Base-by-base conservation (phyloP, 208 protist genomes). In the Tritrichomonas musculus region DNA sequence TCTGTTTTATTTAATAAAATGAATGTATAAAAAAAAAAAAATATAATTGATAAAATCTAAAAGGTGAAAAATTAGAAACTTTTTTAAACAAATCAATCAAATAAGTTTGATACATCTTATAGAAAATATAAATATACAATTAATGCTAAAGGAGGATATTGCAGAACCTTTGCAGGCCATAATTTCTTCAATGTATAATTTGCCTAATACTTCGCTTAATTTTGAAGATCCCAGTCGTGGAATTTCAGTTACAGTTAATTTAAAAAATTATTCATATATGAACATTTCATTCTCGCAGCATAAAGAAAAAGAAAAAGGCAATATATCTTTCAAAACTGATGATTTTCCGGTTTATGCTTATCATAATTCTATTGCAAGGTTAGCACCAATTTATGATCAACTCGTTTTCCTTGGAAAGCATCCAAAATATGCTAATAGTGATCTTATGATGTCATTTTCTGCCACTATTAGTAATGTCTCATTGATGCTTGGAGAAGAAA, bases 301-400 rank as follows among this genome's bases (percentile, higher is more conserved):
- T 14, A 84, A 84, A n/a, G n/a, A 53, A 25, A 84, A 84, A 53
- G 73, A 84, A 8, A 84, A 84, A 53, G n/a, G n/a, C n/a, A 17
- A 53, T 39, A 53, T 84, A n/a, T 49, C 73, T 11, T 33, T 84
- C 11, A 84, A 49, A 33, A 84, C 73, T n/a, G 73, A 49, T 33
- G 73, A 84, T 84, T 84, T 84, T n/a, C 73, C 73, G 14, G 53
- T 84, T n/a, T 53, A 53, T 53, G 9, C 36, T 20, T 84, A 84
- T 84, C 73, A 84, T 53, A 84, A 84, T 53, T 84, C 73, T 13
- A 84, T 84, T 84, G 73, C 73, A 11, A 1, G 73, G 0, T 30
- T 84, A 22, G 36, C 36, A n/a, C 73, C 73, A 33, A 84, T 84
- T n/a, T 84, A 53, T n/a, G 9, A 84, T 53, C 73, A 84, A 53